Base-by-base conservation (phyloP, 129 eudicot species). In the Flaveria brownii region DNA sequence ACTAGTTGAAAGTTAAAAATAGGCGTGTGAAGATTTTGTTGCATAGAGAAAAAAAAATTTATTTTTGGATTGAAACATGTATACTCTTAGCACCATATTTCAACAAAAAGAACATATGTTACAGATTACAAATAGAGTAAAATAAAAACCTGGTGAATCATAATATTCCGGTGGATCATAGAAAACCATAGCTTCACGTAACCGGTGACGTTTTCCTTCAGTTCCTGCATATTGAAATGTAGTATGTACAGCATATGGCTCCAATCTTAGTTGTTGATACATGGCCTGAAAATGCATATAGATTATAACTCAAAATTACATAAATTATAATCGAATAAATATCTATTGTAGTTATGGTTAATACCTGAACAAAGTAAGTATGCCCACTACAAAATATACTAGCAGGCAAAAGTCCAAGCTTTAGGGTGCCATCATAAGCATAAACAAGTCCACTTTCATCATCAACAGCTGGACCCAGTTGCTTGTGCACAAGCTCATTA, bases 301-400 rank as follows among this genome's bases (percentile, higher is more conserved):
- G 30, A 74, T 46, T 22, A 55, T 43, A 45, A 63, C 11, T 28
- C 30, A 28, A 28, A 28, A 28, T 28, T 28, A 28, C 30, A 28
- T 28, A 28, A 28, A 28, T 2, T 0, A 28, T 28, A 28, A 28
- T 28, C 30, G 2, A 28, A 28, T 28, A 28, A 28, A 28, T 2
- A 28, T 28, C 30, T 28, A 28, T 28, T n/a, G 15, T 26, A 45
- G 43, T 55, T 28, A 13, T n/a, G 14, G 7, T 26, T 43, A 20
- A 45, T 81, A 90, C 98, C 96, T 93, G 98, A 79, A 93, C 97
- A 81, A 93, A 93, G 77, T 88, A 93, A 70, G 98, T 93, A 81
- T 93, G 98, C 52, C 98, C 98, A 77, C 98, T 93, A 82, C 98
- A 90, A 77, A 93, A 93, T 50, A 93, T 85, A 82, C 96, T 93